Conservation (phyloP, 768 basidiomycete species). For the Pilatotrama ljubarskyi region DNA sequence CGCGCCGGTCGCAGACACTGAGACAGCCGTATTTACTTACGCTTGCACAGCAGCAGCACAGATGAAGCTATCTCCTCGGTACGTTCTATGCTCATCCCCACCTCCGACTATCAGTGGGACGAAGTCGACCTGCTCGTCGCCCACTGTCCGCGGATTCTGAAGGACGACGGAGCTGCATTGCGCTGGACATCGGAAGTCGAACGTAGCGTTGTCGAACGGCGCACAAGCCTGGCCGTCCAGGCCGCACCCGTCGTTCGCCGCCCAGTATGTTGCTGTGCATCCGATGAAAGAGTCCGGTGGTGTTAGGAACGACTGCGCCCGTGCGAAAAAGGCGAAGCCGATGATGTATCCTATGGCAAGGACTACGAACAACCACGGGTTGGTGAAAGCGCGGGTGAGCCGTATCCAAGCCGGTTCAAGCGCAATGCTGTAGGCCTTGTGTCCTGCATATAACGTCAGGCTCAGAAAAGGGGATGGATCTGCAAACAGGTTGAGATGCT, state of each 20-base stretch:
- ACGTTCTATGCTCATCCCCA: slow-evolving; percentile 68
- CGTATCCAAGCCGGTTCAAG: slow-evolving; percentile 58
- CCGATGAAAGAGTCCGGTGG: slow-evolving; percentile 62
- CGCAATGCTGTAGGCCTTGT: slow-evolving; percentile 20
- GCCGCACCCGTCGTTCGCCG: slow-evolving; percentile 69
- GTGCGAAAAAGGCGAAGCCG: slow-evolving; percentile 68
- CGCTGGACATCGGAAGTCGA: slow-evolving; percentile 82
- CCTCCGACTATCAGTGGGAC: slow-evolving; percentile 85
- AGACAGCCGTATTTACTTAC: slow-evolving; percentile 40
- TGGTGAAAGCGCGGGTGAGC: slow-evolving; percentile 52
- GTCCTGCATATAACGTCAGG: slow-evolving; percentile 40
- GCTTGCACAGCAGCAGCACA: slow-evolving; percentile 83
- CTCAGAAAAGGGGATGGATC: slow-evolving; percentile 58
- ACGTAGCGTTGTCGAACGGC: slow-evolving; percentile 60
- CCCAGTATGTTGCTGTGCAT: slow-evolving; percentile 75
- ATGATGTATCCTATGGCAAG: slow-evolving; percentile 66
- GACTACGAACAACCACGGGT: slow-evolving; percentile 53
- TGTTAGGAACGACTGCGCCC: slow-evolving; percentile 71
- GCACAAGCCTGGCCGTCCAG: slow-evolving; percentile 64
- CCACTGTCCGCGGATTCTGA: slow-evolving; percentile 74
- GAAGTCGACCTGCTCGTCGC: slow-evolving; percentile 61
- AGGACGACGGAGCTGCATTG: slow-evolving; percentile 63
- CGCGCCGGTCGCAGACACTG: slow-evolving; percentile 7
- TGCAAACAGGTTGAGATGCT: slow-evolving; percentile 27
- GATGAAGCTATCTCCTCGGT: slow-evolving; percentile 82